Percentiles rank a stretch among this genome's conserved stretches.
These are phyloP conservation scores for Barnettozyma californica DNA, from an alignment of 805 yeast genomes.

Conservation along the genomic window DNA sequence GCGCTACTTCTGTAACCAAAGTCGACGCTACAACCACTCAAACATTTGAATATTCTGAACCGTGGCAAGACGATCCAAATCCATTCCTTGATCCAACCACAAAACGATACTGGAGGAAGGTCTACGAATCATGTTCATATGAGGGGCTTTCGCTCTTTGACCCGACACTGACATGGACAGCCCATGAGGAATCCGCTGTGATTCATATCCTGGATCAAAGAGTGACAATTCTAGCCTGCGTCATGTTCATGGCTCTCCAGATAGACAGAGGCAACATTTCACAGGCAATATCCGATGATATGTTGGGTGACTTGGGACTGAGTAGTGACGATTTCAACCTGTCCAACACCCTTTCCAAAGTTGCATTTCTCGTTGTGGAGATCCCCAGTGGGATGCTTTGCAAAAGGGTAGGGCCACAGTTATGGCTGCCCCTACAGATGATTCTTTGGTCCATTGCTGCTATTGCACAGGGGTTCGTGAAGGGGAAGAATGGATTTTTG, in stretches of 20 bases:
- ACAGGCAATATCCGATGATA: constrained; percentile 53
- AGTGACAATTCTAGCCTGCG: constrained; percentile 49
- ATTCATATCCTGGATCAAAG: constrained; percentile 47
- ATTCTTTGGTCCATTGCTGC: constrained; percentile 54
- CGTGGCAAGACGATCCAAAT: neutral
- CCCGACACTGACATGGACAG: constrained; percentile 49
- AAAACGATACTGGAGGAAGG: constrained; percentile 33
- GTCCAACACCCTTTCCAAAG: constrained; percentile 56
- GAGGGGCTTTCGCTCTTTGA: constrained; percentile 54
- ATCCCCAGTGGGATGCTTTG: constrained; percentile 53
- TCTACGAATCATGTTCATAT: constrained; percentile 44
- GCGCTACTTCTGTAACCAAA: neutral
- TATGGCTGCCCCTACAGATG: constrained; percentile 56
- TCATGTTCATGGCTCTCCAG: constrained; percentile 53
- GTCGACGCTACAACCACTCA: neutral
- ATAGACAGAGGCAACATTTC: constrained; percentile 51
- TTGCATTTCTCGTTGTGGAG: constrained; percentile 36
- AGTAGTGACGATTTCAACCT: constrained; percentile 52
- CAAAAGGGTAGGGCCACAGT: constrained; percentile 55
- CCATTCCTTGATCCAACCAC: constrained; percentile 35
- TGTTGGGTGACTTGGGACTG: constrained; percentile 31
- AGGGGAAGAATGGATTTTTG: constrained; percentile 36
- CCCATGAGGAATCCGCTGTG: constrained; percentile 42
- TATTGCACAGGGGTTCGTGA: constrained; percentile 43
- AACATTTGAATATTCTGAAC: neutral